Conservation (phyloP, 495 filamentous ascomycete genomes). For the Hamigera avellanea region DNA sequence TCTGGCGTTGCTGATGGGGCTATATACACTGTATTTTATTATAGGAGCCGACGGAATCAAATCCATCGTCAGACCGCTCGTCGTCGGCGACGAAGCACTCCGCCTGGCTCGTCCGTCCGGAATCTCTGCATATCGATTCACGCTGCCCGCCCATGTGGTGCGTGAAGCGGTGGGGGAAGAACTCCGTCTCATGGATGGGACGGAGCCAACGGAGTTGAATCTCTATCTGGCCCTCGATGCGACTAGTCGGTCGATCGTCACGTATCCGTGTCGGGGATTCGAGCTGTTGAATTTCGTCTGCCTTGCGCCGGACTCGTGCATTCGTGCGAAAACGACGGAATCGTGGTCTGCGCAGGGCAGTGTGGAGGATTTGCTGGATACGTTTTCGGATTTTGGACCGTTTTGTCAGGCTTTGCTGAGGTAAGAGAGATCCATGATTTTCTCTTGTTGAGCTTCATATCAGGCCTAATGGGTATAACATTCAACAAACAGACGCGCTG, state of each 20-base stretch:
- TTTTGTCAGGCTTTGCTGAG: neutral
- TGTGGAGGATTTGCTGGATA: conserved; percentile 1
- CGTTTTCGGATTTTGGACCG: conserved; percentile 3
- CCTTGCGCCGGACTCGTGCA: conserved; percentile 1
- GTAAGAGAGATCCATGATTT: too few species aligned
- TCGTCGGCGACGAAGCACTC: conserved; percentile 2
- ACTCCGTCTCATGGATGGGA: neutral
- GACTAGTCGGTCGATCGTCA: conserved; percentile 1
- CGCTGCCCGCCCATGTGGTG: neutral
- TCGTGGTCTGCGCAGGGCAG: conserved; percentile 3
- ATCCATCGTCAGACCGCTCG: neutral
- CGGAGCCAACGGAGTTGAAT: neutral
- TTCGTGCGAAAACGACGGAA: neutral
- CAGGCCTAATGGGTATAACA: too few species aligned
- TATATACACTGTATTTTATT: too few species aligned
- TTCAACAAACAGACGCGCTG: neutral
- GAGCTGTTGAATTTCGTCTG: conserved; percentile 4
- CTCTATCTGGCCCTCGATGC: conserved; percentile 1
- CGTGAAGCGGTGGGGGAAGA: neutral
- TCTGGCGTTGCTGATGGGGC: neutral
- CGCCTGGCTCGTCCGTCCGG: neutral
- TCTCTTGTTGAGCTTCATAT: neutral
- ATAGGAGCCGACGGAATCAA: conserved; percentile 4
- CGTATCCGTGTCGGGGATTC: conserved; percentile 5
- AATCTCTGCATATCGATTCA: conserved; percentile 1